Evolutionary conservation across 2,329 filamentous ascomycete genomes (phyloP).

Genomic region (Sporothrix pseudoabietina): DNA sequence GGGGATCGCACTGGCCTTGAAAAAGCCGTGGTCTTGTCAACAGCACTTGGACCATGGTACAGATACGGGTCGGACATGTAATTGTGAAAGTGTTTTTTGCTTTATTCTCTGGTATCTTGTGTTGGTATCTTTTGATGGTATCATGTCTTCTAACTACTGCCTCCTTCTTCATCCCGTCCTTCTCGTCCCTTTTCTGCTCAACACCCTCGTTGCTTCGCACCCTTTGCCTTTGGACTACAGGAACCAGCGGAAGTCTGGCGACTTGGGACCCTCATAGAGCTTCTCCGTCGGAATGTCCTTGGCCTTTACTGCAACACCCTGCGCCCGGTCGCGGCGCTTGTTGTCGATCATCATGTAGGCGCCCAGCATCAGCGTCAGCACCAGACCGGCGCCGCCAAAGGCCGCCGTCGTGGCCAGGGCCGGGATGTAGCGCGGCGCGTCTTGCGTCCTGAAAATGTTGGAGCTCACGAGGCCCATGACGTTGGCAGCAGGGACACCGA

Average conservation of each 20-base stretch:
- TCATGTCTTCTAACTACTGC: neutral
- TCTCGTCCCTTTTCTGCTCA: neutral
- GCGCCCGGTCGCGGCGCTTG: slow-evolving; percentile 56
- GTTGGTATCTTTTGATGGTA: neutral
- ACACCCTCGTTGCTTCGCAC: neutral
- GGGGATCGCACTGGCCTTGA: slow-evolving; percentile 50
- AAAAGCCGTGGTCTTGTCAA: slow-evolving; percentile 63
- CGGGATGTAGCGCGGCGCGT: slow-evolving; percentile 67
- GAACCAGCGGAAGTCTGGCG: slow-evolving; percentile 60
- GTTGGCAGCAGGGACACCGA: slow-evolving; percentile 75
- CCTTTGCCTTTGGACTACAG: slow-evolving; percentile 20
- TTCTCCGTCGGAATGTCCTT: slow-evolving; percentile 59
- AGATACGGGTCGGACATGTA: slow-evolving; percentile 66
- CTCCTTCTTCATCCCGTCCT: neutral
- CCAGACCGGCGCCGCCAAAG: slow-evolving; percentile 62
- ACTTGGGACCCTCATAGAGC: slow-evolving; percentile 56
- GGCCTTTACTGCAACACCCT: slow-evolving; percentile 58
- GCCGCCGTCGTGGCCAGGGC: slow-evolving; percentile 66
- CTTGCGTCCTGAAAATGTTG: slow-evolving; percentile 67
- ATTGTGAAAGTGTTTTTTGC: neutral
- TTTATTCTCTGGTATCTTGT: neutral
- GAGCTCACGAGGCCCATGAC: slow-evolving; percentile 71
- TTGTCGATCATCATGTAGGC: slow-evolving; percentile 68
- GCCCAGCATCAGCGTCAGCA: slow-evolving; percentile 59
- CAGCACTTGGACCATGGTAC: slow-evolving; percentile 55